Evolutionary conservation across 2,329 filamentous ascomycete species (phyloP).

Genomic region (Sclerotinia nivalis): DNA sequence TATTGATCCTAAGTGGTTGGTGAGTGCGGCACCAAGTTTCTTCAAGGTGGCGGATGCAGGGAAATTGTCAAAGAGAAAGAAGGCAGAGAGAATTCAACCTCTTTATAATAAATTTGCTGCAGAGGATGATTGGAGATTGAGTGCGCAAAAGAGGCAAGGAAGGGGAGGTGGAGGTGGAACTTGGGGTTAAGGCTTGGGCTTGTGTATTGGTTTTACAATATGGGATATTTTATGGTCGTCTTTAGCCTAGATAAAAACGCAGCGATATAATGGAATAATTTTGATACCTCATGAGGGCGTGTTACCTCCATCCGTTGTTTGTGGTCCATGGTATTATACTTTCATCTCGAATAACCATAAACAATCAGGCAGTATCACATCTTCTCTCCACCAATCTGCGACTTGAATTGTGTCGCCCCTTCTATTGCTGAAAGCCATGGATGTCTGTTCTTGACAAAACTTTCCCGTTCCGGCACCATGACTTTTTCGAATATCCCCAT

Average conservation of each 20-base stretch:
- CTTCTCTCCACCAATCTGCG: slow-evolving; percentile 27
- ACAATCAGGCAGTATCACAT: not conserved
- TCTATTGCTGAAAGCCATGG: slow-evolving; percentile 41
- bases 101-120: slow-evolving; percentile 89
- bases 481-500: slow-evolving; percentile 53
- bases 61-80: slow-evolving; percentile 83
- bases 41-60: slow-evolving; percentile 89
- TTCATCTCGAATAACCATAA: not conserved
- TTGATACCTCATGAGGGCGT: not conserved
- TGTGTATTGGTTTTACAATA: not conserved
- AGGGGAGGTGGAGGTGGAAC: slow-evolving; percentile 87
- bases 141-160: slow-evolving; percentile 81
- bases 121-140: slow-evolving; percentile 94
- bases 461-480: slow-evolving; percentile 48
- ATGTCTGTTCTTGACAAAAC: slow-evolving; percentile 48
- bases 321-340: too few relatives aligned
- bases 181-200: slow-evolving; percentile 64
- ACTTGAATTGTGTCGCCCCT: slow-evolving; percentile 29
- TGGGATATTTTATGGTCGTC: not conserved
- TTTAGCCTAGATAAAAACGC: not conserved
- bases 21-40: slow-evolving; percentile 96
- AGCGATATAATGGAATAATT: slow-evolving; percentile 3
- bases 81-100: slow-evolving; percentile 91
- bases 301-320: not conserved
- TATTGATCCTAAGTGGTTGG: slow-evolving; percentile 92